phyloP scores from a whole-genome alignment of 495 filamentous ascomycete genomes.

The Pyronema domesticum region DNA sequence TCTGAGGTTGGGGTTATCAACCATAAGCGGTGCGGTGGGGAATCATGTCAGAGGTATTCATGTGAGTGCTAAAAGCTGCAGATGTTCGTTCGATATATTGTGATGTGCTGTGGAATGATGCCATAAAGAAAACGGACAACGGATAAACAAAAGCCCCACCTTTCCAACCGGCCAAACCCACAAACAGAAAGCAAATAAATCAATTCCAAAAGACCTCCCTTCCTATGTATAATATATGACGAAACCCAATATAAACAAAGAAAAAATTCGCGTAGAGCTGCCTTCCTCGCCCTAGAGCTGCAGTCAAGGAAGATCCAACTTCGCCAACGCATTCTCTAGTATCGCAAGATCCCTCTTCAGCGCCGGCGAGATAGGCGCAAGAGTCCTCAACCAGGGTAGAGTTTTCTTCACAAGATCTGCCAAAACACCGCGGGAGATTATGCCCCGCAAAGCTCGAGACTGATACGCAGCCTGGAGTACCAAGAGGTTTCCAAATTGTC shows the following conservation, averaged over 20 bases:
- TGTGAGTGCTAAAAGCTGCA: too few species aligned
- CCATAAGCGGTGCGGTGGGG: too few species aligned
- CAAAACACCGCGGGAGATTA: slow-evolving; percentile 15
- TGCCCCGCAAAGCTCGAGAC: slow-evolving; percentile 10
- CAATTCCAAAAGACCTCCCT: not conserved
- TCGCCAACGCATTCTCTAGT: slow-evolving; percentile 16
- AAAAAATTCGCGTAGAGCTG: not conserved
- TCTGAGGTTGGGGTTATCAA: too few species aligned
- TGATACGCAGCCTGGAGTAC: slow-evolving; percentile 63
- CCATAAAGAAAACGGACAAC: too few species aligned
- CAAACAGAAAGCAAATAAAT: slow-evolving; percentile 11
- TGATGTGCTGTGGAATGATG: too few species aligned
- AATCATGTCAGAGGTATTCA: too few species aligned
- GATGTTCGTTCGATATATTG: too few species aligned
- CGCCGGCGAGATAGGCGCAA: slow-evolving; percentile 21
- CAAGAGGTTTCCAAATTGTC: slow-evolving; percentile 93
- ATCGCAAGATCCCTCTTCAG: slow-evolving; percentile 17
- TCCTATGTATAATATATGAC: too few species aligned
- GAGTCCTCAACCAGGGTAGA: slow-evolving; percentile 17
- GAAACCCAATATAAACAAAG: not conserved
- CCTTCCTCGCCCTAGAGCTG: not conserved
- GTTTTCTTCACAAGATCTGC: slow-evolving; percentile 17
- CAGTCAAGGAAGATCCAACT: slow-evolving; percentile 14
- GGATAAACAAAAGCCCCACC: not conserved
- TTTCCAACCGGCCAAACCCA: not conserved